Evolutionary conservation across 495 filamentous ascomycete genomes (phyloP).

Genomic region (Articulospora tetracladia): DNA sequence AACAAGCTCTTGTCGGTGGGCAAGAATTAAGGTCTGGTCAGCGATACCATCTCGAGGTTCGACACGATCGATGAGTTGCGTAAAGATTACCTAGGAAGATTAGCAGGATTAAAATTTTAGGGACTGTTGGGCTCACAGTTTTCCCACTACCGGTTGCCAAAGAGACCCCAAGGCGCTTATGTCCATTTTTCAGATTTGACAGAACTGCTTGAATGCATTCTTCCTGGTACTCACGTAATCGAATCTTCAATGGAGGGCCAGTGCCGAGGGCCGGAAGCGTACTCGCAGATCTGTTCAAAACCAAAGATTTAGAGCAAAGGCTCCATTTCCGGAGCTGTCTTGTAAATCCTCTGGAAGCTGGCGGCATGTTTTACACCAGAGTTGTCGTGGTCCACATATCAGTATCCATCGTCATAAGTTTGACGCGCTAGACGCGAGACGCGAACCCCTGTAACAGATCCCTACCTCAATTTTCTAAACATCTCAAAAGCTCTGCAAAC

Average conservation of each 20-base stretch:
- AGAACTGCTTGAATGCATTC: conserved; percentile 89
- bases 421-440: conserved; percentile 10
- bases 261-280: not conserved
- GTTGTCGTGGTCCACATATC: not conserved
- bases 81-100: conserved; percentile 77
- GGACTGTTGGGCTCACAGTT: conserved; percentile 51
- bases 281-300: conserved; percentile 10
- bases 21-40: conserved; percentile 83
- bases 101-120: not conserved
- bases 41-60: conserved; percentile 49
- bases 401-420: not conserved
- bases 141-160: conserved; percentile 92
- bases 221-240: conserved; percentile 75
- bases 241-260: conserved; percentile 32
- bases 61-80: conserved; percentile 83
- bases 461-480: not conserved
- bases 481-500: not conserved
- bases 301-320: not conserved
- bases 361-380: conserved; percentile 19
- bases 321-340: conserved; percentile 12
- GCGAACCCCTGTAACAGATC: conserved; percentile 12
- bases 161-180: conserved; percentile 82
- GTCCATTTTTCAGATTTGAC: conserved; percentile 62
- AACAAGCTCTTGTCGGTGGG: conserved; percentile 90
- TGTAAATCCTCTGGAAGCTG: conserved; percentile 25